Evolutionary conservation across 208 protist genomes (phyloP), one percentile per base, ranked within the genome.

Genomic region (Leishmania turanica): DNA sequence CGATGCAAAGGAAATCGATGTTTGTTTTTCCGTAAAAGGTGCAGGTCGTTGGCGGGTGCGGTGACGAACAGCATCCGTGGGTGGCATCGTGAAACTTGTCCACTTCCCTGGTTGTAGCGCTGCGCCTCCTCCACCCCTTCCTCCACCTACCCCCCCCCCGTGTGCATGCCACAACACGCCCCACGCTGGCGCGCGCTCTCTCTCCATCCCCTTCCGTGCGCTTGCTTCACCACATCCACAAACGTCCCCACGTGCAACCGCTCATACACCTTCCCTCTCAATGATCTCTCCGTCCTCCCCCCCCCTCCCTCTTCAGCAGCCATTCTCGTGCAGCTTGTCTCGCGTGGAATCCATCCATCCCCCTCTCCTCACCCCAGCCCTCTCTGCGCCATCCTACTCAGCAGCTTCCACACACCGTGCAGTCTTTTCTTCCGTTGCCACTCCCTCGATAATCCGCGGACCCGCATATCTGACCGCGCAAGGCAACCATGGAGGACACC

Each of bases 401-500:
- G 45, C 73, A 74, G 47, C 34, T 19, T 70, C 65, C 65, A 27
- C 37, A 27, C 66, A 21, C 21, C 40, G 31, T 31, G 54, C 49
- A 17, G 8, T 75, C 45, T 81, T 62, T 19, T 74, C 77, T 49
- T 51, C 74, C 53, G 49, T 27, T 78, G 31, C 47, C 75, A 80
- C 66, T 77, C 76, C 53, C 80, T 66, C 45, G 53, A 45, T 34
- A 58, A 47, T 0, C 27, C 78, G 78, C 71, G 45, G 37, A 58
- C 53, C 53, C 13, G 0, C 56, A 24, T 6, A 54, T 9, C 24
- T 27, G 1, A 21, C n/a, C 42, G 3, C 7, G 3, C 42, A n/a
- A 53, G n/a, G 27, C 45, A 51, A 54, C 11, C 7, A 80, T 91
- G 81, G 82, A 88, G 62, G 84, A 77, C 65, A 77, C 68, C 5